Evolutionary conservation across 192 early-diverging fungal genomes (phyloP).

Genomic region (Piromyces finnis): DNA sequence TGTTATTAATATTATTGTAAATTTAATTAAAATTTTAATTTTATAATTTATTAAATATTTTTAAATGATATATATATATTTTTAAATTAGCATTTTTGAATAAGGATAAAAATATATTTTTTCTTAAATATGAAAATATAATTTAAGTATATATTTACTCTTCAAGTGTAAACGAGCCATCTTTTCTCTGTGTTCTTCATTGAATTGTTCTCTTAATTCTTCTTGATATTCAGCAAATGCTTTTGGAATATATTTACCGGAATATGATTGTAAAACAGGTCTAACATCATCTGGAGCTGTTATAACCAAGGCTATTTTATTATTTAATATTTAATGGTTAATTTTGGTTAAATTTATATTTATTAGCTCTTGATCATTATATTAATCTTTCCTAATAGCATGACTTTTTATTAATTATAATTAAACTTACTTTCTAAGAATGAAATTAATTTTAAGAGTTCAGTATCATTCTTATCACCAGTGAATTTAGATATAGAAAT

Average conservation of each 20-base stretch:
- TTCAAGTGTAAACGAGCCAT: neutral
- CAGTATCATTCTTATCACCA: constrained; percentile 62
- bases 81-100: too few species aligned
- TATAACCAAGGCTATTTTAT: constrained; percentile 26
- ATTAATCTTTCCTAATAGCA: too few species aligned
- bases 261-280: constrained; percentile 45
- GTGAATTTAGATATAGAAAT: constrained; percentile 69
- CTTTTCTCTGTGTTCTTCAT: constrained; percentile 12
- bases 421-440: constrained; percentile 68
- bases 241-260: constrained; percentile 41
- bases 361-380: too few species aligned
- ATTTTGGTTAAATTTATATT: too few species aligned
- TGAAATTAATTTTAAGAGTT: constrained; percentile 64
- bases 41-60: too few species aligned
- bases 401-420: neutral
- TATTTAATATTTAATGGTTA: too few species aligned
- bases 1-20: too few species aligned
- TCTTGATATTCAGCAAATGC: constrained; percentile 55
- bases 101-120: too few species aligned
- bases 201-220: constrained; percentile 36
- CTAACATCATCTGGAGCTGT: constrained; percentile 59
- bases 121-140: too few species aligned
- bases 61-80: too few species aligned
- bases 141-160: neutral
- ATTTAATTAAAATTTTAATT: too few species aligned